Evolutionary conservation across 352 stramenopile genomes (phyloP), one percentile per base, ranked within the genome.

Genomic region (Phytophthora constricta): DNA sequence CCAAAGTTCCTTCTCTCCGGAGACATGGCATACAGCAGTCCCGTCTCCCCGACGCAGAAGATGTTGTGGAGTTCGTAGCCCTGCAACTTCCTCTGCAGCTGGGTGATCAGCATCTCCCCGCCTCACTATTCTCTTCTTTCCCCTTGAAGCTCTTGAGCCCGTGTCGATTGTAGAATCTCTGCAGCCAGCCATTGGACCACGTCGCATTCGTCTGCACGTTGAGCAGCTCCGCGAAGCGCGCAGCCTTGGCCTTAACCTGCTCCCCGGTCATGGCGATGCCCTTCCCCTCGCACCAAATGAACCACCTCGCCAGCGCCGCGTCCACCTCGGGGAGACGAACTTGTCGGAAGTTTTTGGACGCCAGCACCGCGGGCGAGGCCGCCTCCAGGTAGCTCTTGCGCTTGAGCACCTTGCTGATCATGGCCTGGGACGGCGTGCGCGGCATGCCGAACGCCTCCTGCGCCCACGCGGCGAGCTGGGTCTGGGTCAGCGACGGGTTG

Each of bases 391-490:
- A 63, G 3, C 13, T 19, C 65, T 76, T 73, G 25, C 68, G 55
- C 53, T 76, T 76, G 20, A 76, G 63, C 25, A 76, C 48, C 63
- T 76, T 76, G 4, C 63, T 73, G 25, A 76, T 76, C 68, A 76
- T 76, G 34, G 63, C 63, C 47, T 76, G 68, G 7, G 68, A 76
- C 3, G 68, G 68, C 59, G 68, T 62, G 19, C 68, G 68, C 5
- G 63, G 68, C 47, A 76, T 20, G 0, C 54, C 13, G 17, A 76
- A 49, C 20, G 64, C 27, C 45, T 73, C 63, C 17, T 67, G 58
- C 1, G 59, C 68, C 68, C 68, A 76, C 4, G 33, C 41, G 2
- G 68, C 68, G 14, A 76, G 23, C 39, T 76, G 53, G 2, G 20
- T 56, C 28, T 76, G 68, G 3, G 68, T 73, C 14, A 76, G 34